Percentiles rank a stretch among this genome's conserved stretches.
phyloP scores from a whole-genome alignment of 352 stramenopile species.

The Pythium rishiriense region DNA sequence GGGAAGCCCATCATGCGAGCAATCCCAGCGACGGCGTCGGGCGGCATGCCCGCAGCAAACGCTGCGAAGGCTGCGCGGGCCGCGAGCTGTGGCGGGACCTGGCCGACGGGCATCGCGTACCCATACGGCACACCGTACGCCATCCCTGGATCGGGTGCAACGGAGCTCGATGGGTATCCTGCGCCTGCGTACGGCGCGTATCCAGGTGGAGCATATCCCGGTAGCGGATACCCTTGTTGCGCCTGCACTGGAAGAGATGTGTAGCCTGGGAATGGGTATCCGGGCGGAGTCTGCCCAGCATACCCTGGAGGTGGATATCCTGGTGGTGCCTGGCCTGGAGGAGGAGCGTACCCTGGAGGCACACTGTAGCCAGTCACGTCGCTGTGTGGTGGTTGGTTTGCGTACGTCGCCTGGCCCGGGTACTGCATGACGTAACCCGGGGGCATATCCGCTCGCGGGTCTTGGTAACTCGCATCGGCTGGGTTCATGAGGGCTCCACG shows the following conservation, averaged over 20 bases:
- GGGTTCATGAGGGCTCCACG: too few relatives aligned
- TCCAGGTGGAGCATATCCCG: neutral
- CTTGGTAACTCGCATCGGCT: too few relatives aligned
- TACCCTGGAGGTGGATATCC: neutral
- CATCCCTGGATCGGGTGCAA: neutral
- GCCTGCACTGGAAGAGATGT: conserved; percentile 1
- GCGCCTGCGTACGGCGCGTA: neutral
- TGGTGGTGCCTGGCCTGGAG: conserved; percentile 1
- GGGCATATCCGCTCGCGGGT: too few relatives aligned
- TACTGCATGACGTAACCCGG: neutral
- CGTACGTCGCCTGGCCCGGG: neutral
- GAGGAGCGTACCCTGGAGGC: neutral
- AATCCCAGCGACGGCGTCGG: conserved; percentile 3
- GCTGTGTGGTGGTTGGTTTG: neutral
- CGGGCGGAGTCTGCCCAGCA: neutral
- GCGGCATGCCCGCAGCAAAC: conserved; percentile 4
- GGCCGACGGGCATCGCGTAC: conserved; percentile 11
- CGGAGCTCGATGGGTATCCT: neutral
- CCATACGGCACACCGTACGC: neutral
- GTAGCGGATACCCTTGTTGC: neutral
- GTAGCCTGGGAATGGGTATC: neutral
- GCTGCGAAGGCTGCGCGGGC: conserved; percentile 3
- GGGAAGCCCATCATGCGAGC: conserved; percentile 11
- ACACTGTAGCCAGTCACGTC: neutral
- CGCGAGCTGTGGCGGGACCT: neutral